phyloP scores from a whole-genome alignment of 2,329 filamentous ascomycete species.

The Aspergillus sp. region DNA sequence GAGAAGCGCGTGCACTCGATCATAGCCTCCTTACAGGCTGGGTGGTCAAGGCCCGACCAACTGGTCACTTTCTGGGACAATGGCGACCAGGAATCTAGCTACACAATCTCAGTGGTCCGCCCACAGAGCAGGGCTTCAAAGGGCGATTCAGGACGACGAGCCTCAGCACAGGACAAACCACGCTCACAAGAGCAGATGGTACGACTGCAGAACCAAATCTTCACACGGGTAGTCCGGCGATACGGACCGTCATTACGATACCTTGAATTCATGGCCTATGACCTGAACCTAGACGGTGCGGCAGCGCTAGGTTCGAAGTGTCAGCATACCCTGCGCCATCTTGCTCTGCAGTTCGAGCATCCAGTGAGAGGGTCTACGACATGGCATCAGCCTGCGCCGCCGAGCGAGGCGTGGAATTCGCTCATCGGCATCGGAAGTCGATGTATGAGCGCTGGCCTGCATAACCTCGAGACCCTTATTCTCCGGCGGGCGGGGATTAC shows the following conservation, averaged over 20 bases:
- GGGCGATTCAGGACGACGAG: conserved; percentile 2
- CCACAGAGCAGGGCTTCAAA: conserved; percentile 2
- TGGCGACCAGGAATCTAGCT: conserved; percentile 13
- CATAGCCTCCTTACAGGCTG: conserved; percentile 36
- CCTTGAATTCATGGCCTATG: conserved; percentile 37
- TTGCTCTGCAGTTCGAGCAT: conserved; percentile 42
- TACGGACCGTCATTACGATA: conserved; percentile 35
- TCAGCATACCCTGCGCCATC: conserved; percentile 31
- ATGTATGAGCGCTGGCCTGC: conserved; percentile 26
- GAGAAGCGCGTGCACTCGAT: conserved; percentile 38
- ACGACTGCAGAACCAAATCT: conserved; percentile 31
- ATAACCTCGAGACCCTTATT: conserved; percentile 33
- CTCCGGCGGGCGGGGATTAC: conserved; percentile 42
- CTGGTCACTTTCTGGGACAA: conserved; percentile 6
- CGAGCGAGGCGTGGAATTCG: conserved; percentile 37
- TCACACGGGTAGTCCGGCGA: conserved; percentile 28
- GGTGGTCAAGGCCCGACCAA: conserved; percentile 29
- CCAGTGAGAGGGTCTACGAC: conserved; percentile 32
- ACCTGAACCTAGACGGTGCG: conserved; percentile 36
- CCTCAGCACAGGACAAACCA: conserved; percentile 5
- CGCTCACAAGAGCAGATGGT: conserved; percentile 27
- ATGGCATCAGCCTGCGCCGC: conserved; percentile 34
- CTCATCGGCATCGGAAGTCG: conserved; percentile 34
- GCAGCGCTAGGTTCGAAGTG: conserved; percentile 30
- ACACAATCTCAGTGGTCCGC: conserved; percentile 25